Evolutionary conservation across 1,284 basidiomycete genomes (phyloP), one percentile per base, ranked within the genome.

Genomic region (Trichosporon coremiiforme): DNA sequence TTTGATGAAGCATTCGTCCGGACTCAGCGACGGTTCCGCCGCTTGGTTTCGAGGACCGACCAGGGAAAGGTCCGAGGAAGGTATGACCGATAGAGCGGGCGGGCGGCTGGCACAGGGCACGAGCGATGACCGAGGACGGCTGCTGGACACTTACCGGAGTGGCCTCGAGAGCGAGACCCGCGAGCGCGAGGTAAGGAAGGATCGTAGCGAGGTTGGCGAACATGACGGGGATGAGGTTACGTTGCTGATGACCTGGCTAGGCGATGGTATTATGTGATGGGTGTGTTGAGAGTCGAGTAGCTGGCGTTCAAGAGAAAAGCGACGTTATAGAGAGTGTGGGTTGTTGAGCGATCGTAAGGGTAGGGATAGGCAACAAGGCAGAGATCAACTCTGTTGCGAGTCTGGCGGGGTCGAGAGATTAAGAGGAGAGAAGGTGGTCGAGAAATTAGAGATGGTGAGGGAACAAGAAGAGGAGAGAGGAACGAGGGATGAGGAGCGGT

Each of bases 131-230:
- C 15, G 22, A 47, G 25, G 33, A 22, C 25, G 38, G 41, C 3
- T n/a, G 62, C 20, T 35, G 12, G 20, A 36, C 55, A 73, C 72
- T 73, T 60, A 73, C 72, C 20, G 72, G 72, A 50, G 47, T 45
- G 25, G 68, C 68, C 72, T 73, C 72, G 45, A 71, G 50, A 64
- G 70, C 72, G 10, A 71, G 64, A 8, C 70, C 70, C 2, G 70
- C 67, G 41, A 73, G 50, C 36, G 72, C 72, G 65, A 73, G 72
- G 70, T 69, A 70, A n/a, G 72, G 74, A 20, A 73, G 72, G 64
- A 73, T 15, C 25, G 63, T 45, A 41, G 64, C 64, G 68, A 73
- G 69, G 45, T 69, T 69, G 70, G 33, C 31, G 20, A 71, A 35
- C 70, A 70, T 73, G 55, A 45, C 20, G 57, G 29, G 31, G 13